Evolutionary conservation across 805 yeast species (phyloP).

Genomic region (Candida qinlingensis): DNA sequence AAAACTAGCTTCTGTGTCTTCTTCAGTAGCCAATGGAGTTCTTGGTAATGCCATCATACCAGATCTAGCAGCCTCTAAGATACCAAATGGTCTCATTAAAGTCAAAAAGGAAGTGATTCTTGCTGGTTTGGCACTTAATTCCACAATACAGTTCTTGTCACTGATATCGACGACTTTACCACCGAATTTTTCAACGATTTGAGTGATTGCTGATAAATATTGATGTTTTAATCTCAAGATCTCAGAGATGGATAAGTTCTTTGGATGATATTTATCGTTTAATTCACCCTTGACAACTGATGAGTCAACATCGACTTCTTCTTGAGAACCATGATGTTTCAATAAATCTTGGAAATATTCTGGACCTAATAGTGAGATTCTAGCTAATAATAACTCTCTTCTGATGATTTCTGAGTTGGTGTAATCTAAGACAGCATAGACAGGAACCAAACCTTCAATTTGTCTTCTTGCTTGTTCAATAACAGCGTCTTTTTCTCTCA

Average conservation of each 20-base stretch:
- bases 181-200: constrained; percentile 80
- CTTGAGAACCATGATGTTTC: constrained; percentile 58
- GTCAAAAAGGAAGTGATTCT: constrained; percentile 83
- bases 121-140: constrained; percentile 89
- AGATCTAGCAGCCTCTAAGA: constrained; percentile 91
- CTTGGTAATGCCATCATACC: constrained; percentile 99
- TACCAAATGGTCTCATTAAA: constrained; percentile 91
- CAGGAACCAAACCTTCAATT: constrained; percentile 96
- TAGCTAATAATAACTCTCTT: constrained; percentile 86
- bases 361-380: constrained; percentile 93
- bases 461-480: constrained; percentile 98
- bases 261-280: constrained; percentile 64
- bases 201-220: constrained; percentile 80
- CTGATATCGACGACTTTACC: constrained; percentile 90
- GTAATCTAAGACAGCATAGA: constrained; percentile 95
- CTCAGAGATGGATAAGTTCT: constrained; percentile 83
- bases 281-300: constrained; percentile 19
- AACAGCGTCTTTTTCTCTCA: constrained; percentile 92
- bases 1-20: constrained; percentile 38
- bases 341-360: constrained; percentile 94
- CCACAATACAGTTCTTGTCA: constrained; percentile 90
- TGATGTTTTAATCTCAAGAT: constrained; percentile 90
- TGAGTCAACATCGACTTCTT: constrained; percentile 24
- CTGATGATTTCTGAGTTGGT: constrained; percentile 83
- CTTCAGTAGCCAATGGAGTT: constrained; percentile 50